Base-by-base conservation (phyloP, 2,329 filamentous ascomycete genomes). In the Grosmannia huntii region DNA sequence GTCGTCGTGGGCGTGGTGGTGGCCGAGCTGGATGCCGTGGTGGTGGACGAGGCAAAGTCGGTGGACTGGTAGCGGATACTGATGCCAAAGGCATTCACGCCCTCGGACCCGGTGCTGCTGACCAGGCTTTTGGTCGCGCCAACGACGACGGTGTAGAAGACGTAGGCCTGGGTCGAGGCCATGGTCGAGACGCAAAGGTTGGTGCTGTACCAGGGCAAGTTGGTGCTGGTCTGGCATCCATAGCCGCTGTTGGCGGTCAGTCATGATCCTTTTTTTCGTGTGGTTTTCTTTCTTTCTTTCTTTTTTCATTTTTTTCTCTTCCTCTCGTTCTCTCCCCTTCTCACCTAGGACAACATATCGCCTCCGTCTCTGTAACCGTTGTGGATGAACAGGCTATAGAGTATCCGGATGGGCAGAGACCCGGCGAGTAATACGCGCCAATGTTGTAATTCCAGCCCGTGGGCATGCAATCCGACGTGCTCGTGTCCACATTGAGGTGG, bases 31-130 rank as follows among this genome's bases (percentile, higher is more conserved):
- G 55, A 27, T 3, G 25, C 7, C 21, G 28, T 4, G 1, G 51
- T 3, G 3, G 28, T 7, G 19, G 38, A 5, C 2, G 54, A 54
- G 4, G 53, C 23, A 10, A 56, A 58, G 5, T 14, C 56, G 7
- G 58, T 50, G 25, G 57, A 38, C n/a, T 53, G 38, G 56, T 60
- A 59, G 53, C 53, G 55, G 53, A 62, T 58, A 10, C n/a, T 19
- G 7, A 62, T 3, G 50, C 57, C 60, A 27, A 44, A 62, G 5
- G 60, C 60, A 53, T 62, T 62, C 27, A 60, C 10, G 44, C 59
- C 59, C 16, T 52, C n/a, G 12, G 31, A 1, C 11, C 19, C 49
- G 4, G 41, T 33, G 10, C 46, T 46, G 4, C 59, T 54, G 3
- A 23, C n/a, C 9, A 33, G 33, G 4, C 28, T 36, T 1, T 31